Percentiles rank a stretch among this genome's conserved stretches.
Evolutionary conservation across 192 early-diverging fungal species (phyloP).

Genomic region (Diversispora epigaea): DNA sequence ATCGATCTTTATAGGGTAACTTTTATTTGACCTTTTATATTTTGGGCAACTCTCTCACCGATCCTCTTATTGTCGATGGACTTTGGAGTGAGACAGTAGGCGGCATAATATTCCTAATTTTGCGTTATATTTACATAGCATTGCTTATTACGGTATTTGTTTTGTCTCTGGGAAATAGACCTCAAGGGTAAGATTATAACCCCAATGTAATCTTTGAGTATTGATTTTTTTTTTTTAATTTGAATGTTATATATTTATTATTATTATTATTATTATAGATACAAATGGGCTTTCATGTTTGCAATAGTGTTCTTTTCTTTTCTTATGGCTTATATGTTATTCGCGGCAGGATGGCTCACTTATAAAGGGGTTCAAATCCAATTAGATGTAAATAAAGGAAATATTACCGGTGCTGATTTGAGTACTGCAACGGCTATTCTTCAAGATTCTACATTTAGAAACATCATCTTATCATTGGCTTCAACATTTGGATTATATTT

Average conservation of each 20-base stretch:
- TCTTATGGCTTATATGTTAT: conserved; percentile 58
- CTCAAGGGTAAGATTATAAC: conserved; percentile 64
- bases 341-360: conserved; percentile 52
- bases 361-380: conserved; percentile 41
- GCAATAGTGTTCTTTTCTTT: conserved; percentile 49
- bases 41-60: conserved; percentile 57
- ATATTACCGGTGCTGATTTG: conserved; percentile 22
- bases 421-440: conserved; percentile 30
- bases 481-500: conserved; percentile 79
- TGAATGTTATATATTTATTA: conserved; percentile 52
- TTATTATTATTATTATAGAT: conserved; percentile 35
- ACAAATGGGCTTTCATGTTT: conserved; percentile 54
- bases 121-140: conserved; percentile 67
- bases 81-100: conserved; percentile 46
- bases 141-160: conserved; percentile 83
- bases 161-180: conserved; percentile 91
- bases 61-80: conserved; percentile 33
- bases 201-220: not conserved
- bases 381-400: not conserved
- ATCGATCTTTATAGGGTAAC: conserved; percentile 56
- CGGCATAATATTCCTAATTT: conserved; percentile 44
- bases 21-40: conserved; percentile 92
- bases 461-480: conserved; percentile 62
- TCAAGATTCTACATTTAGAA: conserved; percentile 55
- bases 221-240: not conserved